Conservation (phyloP, 2,329 filamentous ascomycete species). For the Pezicula carpinea region DNA sequence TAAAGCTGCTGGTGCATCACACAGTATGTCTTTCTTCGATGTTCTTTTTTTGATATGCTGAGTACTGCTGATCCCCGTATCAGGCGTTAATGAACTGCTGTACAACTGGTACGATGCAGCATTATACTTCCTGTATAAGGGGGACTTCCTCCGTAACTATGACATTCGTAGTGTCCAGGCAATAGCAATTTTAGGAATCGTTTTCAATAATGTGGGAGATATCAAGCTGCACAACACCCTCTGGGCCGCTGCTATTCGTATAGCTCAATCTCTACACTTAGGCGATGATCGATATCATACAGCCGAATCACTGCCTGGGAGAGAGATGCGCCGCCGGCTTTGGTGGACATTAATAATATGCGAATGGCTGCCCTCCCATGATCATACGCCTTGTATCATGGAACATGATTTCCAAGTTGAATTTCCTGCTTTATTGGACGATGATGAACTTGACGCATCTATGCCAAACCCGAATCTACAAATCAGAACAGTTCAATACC, state of each 20-base stretch:
- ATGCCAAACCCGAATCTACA: not conserved
- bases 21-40: not conserved
- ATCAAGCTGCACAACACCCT: slow-evolving; percentile 6
- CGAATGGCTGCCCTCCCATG: slow-evolving; percentile 1
- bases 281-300: slow-evolving; percentile 1
- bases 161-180: slow-evolving; percentile 12
- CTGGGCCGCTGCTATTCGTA: slow-evolving; percentile 12
- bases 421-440: not conserved
- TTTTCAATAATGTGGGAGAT: slow-evolving; percentile 14
- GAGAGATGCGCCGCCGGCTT: not conserved
- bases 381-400: not conserved
- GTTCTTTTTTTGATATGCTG: not conserved
- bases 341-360: slow-evolving; percentile 3
- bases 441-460: not conserved
- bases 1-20: not conserved
- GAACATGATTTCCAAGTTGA: slow-evolving; percentile 1
- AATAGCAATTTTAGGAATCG: slow-evolving; percentile 14
- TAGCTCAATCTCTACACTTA: slow-evolving; percentile 8
- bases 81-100: not conserved
- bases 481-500: not conserved
- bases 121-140: slow-evolving; percentile 10
- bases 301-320: not conserved
- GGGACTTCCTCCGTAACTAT: slow-evolving; percentile 9
- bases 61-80: not conserved
- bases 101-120: slow-evolving; percentile 12